Conservation (phyloP, 495 filamentous ascomycete genomes). For the Recurvomyces mirabilis region DNA sequence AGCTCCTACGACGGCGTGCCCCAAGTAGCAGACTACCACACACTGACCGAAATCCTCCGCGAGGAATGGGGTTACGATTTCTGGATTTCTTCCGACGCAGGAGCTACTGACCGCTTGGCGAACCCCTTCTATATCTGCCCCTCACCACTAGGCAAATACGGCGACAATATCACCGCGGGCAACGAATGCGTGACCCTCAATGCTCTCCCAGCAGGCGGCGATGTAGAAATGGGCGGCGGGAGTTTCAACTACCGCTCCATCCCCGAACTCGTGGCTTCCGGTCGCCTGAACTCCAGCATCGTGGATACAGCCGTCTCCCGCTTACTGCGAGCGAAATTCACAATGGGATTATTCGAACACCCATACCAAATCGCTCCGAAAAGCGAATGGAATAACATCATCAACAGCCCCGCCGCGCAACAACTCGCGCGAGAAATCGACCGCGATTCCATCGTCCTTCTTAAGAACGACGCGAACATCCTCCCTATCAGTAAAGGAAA, state of each 20-base stretch:
- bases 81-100: slow-evolving; percentile 45
- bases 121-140: slow-evolving; percentile 50
- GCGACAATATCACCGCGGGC: slow-evolving; percentile 41
- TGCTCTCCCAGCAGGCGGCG: slow-evolving; percentile 52
- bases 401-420: slow-evolving; percentile 56
- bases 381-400: slow-evolving; percentile 40
- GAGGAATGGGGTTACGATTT: slow-evolving; percentile 62
- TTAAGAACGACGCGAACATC: slow-evolving; percentile 60
- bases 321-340: slow-evolving; percentile 52
- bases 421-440: slow-evolving; percentile 55
- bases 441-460: slow-evolving; percentile 60
- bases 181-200: slow-evolving; percentile 44
- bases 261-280: slow-evolving; percentile 47
- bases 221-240: slow-evolving; percentile 60
- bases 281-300: slow-evolving; percentile 41
- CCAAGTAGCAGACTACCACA: slow-evolving; percentile 46
- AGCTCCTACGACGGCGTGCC: slow-evolving; percentile 60
- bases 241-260: slow-evolving; percentile 58
- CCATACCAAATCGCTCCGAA: slow-evolving; percentile 46
- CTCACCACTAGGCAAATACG: slow-evolving; percentile 17
- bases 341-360: slow-evolving; percentile 55
- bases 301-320: slow-evolving; percentile 56
- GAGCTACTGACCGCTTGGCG: slow-evolving; percentile 55
- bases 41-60: slow-evolving; percentile 54
- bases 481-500: slow-evolving; percentile 53